Percentiles rank a stretch among this genome's conserved stretches.
Evolutionary conservation across 164 flowering plant species (phyloP).

Genomic region (Nymphaea colorata): DNA sequence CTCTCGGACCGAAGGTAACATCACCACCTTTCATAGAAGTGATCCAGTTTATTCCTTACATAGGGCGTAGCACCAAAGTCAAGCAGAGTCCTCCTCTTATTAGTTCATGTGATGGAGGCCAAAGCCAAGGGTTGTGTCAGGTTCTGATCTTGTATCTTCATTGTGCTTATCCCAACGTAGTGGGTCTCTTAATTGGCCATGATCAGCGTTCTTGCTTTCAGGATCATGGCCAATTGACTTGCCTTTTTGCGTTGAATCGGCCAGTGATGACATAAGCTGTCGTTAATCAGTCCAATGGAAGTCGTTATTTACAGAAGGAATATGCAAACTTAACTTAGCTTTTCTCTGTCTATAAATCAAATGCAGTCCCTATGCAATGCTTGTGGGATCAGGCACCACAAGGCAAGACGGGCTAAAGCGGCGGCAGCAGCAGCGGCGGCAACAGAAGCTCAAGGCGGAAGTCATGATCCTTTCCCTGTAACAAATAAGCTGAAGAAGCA

Average conservation of each 20-base stretch:
- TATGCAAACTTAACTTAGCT: not conserved
- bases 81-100: not conserved
- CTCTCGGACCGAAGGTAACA: conserved; percentile 14
- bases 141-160: not conserved
- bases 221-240: too few species aligned
- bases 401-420: not conserved
- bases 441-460: not conserved
- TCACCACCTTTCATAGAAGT: not conserved
- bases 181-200: not conserved
- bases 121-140: not conserved
- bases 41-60: too few species aligned
- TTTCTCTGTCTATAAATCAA: not conserved
- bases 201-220: not conserved
- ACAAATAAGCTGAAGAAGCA: not conserved
- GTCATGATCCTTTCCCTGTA: not conserved
- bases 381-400: conserved; percentile 11
- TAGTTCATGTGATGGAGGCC: not conserved
- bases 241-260: too few species aligned
- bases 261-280: too few species aligned
- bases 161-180: not conserved
- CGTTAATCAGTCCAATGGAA: too few species aligned
- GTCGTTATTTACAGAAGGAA: too few species aligned
- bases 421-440: not conserved
- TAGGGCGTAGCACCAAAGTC: too few species aligned
- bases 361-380: conserved; percentile 15